Conservation (phyloP, 352 stramenopile genomes). For the Pythium folliculosum region DNA sequence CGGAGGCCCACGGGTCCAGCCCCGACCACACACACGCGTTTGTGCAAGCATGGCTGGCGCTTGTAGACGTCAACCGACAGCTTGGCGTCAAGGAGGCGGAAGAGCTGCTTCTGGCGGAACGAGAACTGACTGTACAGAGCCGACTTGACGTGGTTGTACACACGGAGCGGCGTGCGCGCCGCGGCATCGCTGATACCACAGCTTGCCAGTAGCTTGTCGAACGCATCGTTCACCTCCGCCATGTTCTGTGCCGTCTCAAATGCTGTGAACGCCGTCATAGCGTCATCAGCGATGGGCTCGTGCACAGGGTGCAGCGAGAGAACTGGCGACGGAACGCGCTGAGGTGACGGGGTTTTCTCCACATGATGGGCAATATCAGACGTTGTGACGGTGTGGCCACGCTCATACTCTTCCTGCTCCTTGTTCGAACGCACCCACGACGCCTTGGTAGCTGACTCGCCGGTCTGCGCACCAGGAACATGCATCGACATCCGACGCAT, state of each 20-base stretch:
- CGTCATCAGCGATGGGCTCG: conserved; percentile 39
- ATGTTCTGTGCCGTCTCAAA: conserved; percentile 73
- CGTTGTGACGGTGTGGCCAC: conserved; percentile 29
- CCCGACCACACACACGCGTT: conserved; percentile 75
- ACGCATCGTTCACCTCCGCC: conserved; percentile 51
- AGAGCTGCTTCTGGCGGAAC: conserved; percentile 79
- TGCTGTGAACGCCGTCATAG: conserved; percentile 46
- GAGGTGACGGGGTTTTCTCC: conserved; percentile 1
- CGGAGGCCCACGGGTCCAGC: conserved; percentile 76
- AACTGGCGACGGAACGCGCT: conserved; percentile 18
- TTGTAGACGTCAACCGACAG: conserved; percentile 55
- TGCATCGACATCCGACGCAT: conserved; percentile 44
- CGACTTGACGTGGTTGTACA: conserved; percentile 73
- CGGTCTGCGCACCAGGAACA: neutral
- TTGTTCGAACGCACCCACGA: conserved; percentile 44
- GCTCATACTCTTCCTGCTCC: conserved; percentile 42
- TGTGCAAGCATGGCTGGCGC: conserved; percentile 56
- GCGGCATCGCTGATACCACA: conserved; percentile 56
- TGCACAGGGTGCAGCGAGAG: conserved; percentile 46
- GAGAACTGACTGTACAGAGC: conserved; percentile 55
- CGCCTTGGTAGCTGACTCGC: conserved; percentile 5
- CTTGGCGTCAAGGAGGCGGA: conserved; percentile 68
- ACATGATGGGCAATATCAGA: conserved; percentile 26
- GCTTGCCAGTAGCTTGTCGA: conserved; percentile 56
- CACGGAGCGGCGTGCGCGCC: conserved; percentile 49